Base-by-base conservation (phyloP, 163 green algal genomes). In the Smithsoniella earleae region DNA sequence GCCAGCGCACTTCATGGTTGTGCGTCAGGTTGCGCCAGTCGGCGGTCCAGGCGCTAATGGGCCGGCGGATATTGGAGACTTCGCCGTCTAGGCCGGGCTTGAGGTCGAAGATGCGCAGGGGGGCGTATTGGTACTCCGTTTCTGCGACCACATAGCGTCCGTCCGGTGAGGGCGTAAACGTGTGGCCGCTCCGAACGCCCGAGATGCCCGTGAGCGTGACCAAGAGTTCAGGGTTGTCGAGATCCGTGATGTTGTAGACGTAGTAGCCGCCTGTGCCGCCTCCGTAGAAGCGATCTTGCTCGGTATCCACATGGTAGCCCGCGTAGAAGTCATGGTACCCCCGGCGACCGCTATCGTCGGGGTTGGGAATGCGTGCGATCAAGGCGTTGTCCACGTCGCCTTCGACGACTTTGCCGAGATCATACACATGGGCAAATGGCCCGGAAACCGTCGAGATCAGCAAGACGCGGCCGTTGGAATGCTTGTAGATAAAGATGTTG, bases 161-260 rank as follows among this genome's bases (percentile, higher is more conserved):
- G 20, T 20, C 20, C 20, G 44, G 44, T 20, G 20, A 20, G 44
- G 44, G 44, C 44, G 44, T 55, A 20, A 55, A 55, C 44, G 44
- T 55, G 44, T 55, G 44, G 44, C 44, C 44, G 44, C 20, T 55
- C 20, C 44, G 44, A 20, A 55, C 44, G 44, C 44, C 44, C 20
- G 20, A 20, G 44, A 55, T 55, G 20, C 44, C 44, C 20, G 44
- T 20, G 44, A 55, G 44, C 20, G 44, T n/a, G 44, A 55, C 44
- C 20, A 55, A 20, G 20, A 55, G 44, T n/a, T 55, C 44, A n/a
- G 44, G 44, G 20, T 55, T 20, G 20, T 55, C 44, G 20, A 55
- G 44, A 20, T 55, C 20, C 44, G 44, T n/a, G 44, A 55, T 55
- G 44, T 55, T 20, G 44, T 55, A 55, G 44, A 55, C 44, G 44